phyloP scores from a whole-genome alignment of 2,329 filamentous ascomycete species.

The Fusarium agapanthi region DNA sequence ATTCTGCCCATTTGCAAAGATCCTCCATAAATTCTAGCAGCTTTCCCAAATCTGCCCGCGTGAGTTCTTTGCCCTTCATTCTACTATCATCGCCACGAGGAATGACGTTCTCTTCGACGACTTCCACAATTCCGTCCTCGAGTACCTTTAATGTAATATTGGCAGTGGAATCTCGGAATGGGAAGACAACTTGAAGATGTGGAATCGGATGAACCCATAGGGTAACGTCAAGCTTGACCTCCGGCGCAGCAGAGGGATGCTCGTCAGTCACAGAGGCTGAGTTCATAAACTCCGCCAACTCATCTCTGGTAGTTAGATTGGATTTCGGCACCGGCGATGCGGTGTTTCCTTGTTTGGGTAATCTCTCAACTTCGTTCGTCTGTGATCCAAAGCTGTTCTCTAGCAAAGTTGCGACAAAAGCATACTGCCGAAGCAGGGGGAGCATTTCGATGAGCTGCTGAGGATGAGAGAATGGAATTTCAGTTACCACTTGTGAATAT shows the following conservation, averaged over 20 bases:
- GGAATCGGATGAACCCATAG: constrained; percentile 60
- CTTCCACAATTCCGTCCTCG: constrained; percentile 65
- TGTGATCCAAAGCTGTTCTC: constrained; percentile 64
- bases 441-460: constrained; percentile 78
- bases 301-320: constrained; percentile 44
- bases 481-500: constrained; percentile 71
- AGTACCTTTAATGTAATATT: constrained; percentile 67
- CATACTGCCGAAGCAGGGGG: constrained; percentile 79
- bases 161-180: constrained; percentile 58
- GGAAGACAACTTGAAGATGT: constrained; percentile 63
- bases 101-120: constrained; percentile 65
- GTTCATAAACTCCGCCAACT: constrained; percentile 47
- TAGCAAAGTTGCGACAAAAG: constrained; percentile 72
- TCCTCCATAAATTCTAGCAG: constrained; percentile 61
- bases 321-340: not conserved
- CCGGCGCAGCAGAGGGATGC: not conserved
- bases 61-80: constrained; percentile 49
- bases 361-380: constrained; percentile 34
- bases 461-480: constrained; percentile 81
- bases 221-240: constrained; percentile 60
- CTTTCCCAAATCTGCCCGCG: constrained; percentile 54
- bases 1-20: constrained; percentile 63
- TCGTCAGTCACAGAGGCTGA: not conserved
- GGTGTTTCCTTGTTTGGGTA: not conserved
- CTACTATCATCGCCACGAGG: constrained; percentile 34